A percentile compares a stretch with the other conserved stretches of the same genome.
These are phyloP conservation scores for Kodamaea leandrae DNA, from an alignment of 805 yeast genomes.

Conservation along the genomic window DNA sequence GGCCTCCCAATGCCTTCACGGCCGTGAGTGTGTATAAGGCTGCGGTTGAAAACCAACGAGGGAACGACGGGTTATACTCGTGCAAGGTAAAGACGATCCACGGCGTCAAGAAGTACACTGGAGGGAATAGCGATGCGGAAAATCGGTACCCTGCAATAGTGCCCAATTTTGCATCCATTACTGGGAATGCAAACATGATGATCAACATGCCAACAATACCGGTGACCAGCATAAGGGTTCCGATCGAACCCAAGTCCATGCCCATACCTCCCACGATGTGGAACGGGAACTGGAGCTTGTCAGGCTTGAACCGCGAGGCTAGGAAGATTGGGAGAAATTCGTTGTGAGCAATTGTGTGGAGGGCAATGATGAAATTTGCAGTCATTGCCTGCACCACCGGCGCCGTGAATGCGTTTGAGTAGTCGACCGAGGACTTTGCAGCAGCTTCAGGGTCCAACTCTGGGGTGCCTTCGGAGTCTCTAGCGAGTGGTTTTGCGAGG, in stretches of 20 bases:
- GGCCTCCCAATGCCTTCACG: conserved; percentile 30
- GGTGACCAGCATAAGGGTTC: conserved; percentile 34
- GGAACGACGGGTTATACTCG: conserved; percentile 23
- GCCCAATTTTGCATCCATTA: conserved; percentile 31
- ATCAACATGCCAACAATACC: conserved; percentile 37
- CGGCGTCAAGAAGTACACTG: conserved; percentile 32
- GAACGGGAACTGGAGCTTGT: conserved; percentile 32
- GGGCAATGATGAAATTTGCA: conserved; percentile 34
- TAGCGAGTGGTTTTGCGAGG: conserved; percentile 4
- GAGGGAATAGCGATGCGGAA: conserved; percentile 32
- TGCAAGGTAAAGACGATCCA: conserved; percentile 30
- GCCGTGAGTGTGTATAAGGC: conserved; percentile 31
- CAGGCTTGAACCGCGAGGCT: conserved; percentile 28
- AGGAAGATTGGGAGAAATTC: conserved; percentile 40
- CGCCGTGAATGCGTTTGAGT: conserved; percentile 25
- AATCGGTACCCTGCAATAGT: conserved; percentile 30
- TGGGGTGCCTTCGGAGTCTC: background rate
- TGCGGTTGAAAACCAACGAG: conserved; percentile 29
- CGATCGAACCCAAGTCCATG: conserved; percentile 29
- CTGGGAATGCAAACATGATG: conserved; percentile 31
- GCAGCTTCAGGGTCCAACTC: conserved; percentile 1
- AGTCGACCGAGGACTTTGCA: background rate
- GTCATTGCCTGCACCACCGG: conserved; percentile 30
- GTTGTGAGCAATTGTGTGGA: conserved; percentile 31
- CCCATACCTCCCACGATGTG: conserved; percentile 39